phyloP scores from a whole-genome alignment of 129 eudicot species.

The Solidago caesia region DNA sequence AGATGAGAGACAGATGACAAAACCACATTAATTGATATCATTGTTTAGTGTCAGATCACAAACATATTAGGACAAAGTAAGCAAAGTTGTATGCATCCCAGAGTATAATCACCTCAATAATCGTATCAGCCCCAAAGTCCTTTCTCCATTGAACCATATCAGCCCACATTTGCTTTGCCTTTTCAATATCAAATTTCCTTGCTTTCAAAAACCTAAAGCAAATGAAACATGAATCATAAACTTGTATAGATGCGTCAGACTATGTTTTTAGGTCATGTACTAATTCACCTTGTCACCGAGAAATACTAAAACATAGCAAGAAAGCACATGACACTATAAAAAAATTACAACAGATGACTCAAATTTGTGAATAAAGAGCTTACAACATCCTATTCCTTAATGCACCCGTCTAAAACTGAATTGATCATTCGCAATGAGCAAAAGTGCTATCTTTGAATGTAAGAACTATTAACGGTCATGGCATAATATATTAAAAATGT shows the following conservation, averaged over 20 bases:
- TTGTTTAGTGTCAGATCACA: not conserved
- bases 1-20: not conserved
- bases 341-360: not conserved
- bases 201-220: slow-evolving; percentile 64
- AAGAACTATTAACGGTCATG: not conserved
- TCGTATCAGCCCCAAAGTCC: slow-evolving; percentile 61
- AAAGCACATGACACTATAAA: not conserved
- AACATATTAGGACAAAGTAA: not conserved
- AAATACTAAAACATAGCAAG: not conserved
- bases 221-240: slow-evolving; percentile 2
- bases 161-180: slow-evolving; percentile 72
- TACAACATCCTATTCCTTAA: not conserved
- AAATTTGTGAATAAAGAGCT: not conserved
- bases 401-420: not conserved
- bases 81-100: not conserved
- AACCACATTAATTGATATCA: not conserved
- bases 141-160: slow-evolving; percentile 77
- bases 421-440: slow-evolving; percentile 8
- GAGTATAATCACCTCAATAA: slow-evolving; percentile 46
- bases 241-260: slow-evolving; percentile 3
- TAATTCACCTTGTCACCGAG: slow-evolving; percentile 10
- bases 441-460: not conserved
- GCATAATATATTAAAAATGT: not conserved
- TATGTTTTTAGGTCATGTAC: slow-evolving; percentile 11
- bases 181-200: slow-evolving; percentile 64